Percentiles rank a stretch among this genome's conserved stretches.
These are phyloP conservation scores for Zychaea mexicana DNA, from an alignment of 371 early-diverging fungal species.

Conservation along the genomic window DNA sequence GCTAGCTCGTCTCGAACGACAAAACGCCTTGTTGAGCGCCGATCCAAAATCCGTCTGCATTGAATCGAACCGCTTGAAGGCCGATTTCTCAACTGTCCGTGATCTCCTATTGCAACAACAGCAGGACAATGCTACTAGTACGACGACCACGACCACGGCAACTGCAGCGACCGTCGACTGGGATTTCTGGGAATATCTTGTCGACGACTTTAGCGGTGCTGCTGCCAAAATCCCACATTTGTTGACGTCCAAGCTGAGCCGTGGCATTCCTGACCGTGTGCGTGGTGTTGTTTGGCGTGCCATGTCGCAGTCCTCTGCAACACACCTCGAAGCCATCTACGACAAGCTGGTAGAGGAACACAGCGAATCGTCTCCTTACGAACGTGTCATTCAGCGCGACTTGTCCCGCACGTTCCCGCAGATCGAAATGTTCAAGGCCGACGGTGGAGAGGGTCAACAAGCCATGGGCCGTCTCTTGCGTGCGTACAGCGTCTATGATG, in stretches of 20 bases:
- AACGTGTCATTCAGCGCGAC: slow-evolving; percentile 88
- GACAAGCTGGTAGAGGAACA: slow-evolving; percentile 71
- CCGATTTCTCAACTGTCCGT: slow-evolving; percentile 56
- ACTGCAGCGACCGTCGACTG: slow-evolving; percentile 55
- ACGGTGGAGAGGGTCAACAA: slow-evolving; percentile 86
- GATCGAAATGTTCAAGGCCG: slow-evolving; percentile 80
- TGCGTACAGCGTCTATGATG: slow-evolving; percentile 90
- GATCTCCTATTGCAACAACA: slow-evolving; percentile 1
- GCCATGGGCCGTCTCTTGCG: slow-evolving; percentile 82
- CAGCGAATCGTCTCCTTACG: slow-evolving; percentile 72
- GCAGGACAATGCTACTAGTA: neutral
- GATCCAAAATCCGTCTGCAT: slow-evolving; percentile 65
- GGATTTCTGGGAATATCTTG: slow-evolving; percentile 94
- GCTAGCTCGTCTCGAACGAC: slow-evolving; percentile 59
- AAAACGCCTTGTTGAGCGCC: slow-evolving; percentile 58
- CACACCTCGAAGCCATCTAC: slow-evolving; percentile 79
- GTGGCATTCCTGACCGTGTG: slow-evolving; percentile 83
- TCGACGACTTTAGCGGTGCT: slow-evolving; percentile 79
- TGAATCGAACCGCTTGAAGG: slow-evolving; percentile 58
- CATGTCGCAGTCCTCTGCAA: slow-evolving; percentile 79
- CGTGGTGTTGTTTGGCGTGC: slow-evolving; percentile 93
- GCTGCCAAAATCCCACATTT: slow-evolving; percentile 64
- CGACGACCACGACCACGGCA: neutral
- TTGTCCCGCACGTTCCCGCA: slow-evolving; percentile 90
- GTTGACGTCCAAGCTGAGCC: slow-evolving; percentile 68